These are phyloP conservation scores for Luffa acutangula DNA, from an alignment of 306 rosid species.

Conservation along the genomic window DNA sequence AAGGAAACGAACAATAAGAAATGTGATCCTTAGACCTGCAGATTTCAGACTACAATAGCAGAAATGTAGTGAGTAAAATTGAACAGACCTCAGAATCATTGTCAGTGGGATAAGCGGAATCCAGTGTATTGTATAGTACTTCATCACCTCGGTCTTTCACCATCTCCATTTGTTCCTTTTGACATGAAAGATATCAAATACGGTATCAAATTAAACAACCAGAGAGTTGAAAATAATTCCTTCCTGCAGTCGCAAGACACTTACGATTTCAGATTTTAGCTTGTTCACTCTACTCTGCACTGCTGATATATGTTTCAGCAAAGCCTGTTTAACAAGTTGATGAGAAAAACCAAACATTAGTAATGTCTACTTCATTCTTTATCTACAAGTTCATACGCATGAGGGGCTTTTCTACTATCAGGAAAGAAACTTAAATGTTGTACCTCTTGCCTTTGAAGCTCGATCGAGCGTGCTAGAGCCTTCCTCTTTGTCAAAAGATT, in stretches of 20 bases:
- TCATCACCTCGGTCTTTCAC: slow-evolving; percentile 65
- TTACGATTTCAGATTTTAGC: slow-evolving; percentile 66
- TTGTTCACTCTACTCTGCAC: slow-evolving; percentile 52
- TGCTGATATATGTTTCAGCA: slow-evolving; percentile 47
- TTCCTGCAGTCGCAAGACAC: neutral
- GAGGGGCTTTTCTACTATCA: neutral
- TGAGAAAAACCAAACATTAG: slow-evolving; percentile 5
- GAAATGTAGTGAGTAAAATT: neutral
- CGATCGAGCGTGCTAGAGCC: slow-evolving; percentile 91
- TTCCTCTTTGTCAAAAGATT: slow-evolving; percentile 95
- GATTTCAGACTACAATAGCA: neutral
- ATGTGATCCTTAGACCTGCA: neutral
- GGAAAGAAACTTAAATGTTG: neutral
- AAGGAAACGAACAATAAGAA: neutral
- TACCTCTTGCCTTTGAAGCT: slow-evolving; percentile 93
- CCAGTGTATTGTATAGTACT: slow-evolving; percentile 53
- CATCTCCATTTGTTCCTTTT: slow-evolving; percentile 65
- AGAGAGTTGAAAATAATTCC: neutral
- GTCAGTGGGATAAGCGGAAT: slow-evolving; percentile 48
- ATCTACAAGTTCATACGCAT: neutral
- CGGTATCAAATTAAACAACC: neutral
- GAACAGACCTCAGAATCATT: slow-evolving; percentile 60
- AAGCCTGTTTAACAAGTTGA: slow-evolving; percentile 50
- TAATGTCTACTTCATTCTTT: neutral
- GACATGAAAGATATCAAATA: slow-evolving; percentile 13